These are phyloP conservation scores for Aspergillus affinis DNA, from an alignment of 495 filamentous ascomycete genomes.

Conservation along the genomic window DNA sequence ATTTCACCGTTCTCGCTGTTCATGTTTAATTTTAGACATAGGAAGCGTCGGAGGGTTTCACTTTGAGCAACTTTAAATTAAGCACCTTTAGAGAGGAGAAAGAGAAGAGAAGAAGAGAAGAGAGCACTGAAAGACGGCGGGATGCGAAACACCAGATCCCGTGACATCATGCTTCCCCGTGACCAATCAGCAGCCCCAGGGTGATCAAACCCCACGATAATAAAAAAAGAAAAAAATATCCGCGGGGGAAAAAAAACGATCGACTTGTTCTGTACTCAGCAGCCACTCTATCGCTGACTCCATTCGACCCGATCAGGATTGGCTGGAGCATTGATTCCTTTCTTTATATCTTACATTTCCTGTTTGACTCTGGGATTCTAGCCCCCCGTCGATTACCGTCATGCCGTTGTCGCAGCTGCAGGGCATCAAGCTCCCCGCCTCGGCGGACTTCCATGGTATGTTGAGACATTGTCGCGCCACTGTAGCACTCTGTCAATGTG, in stretches of 20 bases:
- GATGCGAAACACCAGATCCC: neutral
- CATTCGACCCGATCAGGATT: neutral
- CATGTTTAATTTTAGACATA: too few relatives aligned
- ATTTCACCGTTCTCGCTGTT: too few relatives aligned
- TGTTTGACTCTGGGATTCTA: conserved; percentile 8
- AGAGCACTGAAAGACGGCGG: neutral
- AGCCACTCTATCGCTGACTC: neutral
- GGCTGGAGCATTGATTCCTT: neutral
- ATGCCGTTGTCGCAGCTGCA: conserved; percentile 44
- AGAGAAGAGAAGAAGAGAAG: neutral
- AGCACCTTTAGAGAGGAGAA: neutral
- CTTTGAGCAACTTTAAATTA: too few relatives aligned
- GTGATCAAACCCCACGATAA: neutral
- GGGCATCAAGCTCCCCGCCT: conserved; percentile 61
- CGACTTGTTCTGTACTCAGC: neutral
- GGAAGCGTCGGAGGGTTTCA: too few relatives aligned
- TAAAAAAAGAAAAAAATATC: conserved; percentile 21
- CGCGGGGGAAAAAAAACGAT: conserved; percentile 24
- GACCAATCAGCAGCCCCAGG: conserved; percentile 22
- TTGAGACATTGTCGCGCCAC: conserved; percentile 24
- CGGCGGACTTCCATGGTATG: conserved; percentile 67
- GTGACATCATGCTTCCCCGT: conserved; percentile 18
- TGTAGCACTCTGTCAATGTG: neutral
- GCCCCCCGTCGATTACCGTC: conserved; percentile 12
- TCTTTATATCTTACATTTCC: neutral